Evolutionary conservation across 176 grass and related monocot species (phyloP).

Genomic region (Tuctoria greenei): DNA sequence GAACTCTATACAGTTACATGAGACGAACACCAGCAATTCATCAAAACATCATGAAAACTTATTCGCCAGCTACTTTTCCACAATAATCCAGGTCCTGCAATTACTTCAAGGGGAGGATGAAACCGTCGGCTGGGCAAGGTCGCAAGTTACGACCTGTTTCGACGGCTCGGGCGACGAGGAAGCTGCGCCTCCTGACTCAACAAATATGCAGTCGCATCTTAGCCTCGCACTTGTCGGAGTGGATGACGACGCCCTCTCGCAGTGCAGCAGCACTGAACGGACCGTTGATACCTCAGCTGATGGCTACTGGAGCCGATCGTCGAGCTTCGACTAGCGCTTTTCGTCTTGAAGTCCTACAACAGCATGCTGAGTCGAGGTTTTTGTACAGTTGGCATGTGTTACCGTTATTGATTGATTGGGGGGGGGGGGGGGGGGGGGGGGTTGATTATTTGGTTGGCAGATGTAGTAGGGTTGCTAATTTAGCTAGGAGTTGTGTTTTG

Average conservation of each 20-base stretch:
- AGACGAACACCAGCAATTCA: neutral
- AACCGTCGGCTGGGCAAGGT: slow-evolving; percentile 51
- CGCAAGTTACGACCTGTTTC: slow-evolving; percentile 33
- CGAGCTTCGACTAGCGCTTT: slow-evolving; percentile 64
- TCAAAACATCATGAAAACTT: neutral
- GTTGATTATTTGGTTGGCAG: slow-evolving; percentile 26
- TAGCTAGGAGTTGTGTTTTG: slow-evolving; percentile 31
- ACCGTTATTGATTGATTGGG: slow-evolving; percentile 38
- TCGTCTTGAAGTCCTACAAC: neutral
- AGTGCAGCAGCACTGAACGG: slow-evolving; percentile 76
- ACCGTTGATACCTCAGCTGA: slow-evolving; percentile 69
- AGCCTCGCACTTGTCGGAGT: slow-evolving; percentile 78
- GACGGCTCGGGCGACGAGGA: slow-evolving; percentile 61
- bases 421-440: neutral
- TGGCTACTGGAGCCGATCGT: slow-evolving; percentile 82
- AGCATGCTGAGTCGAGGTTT: neutral
- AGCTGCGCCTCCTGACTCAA: slow-evolving; percentile 10
- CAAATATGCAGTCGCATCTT: slow-evolving; percentile 74
- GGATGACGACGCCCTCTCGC: slow-evolving; percentile 74
- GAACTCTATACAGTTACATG: slow-evolving; percentile 18
- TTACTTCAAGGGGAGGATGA: slow-evolving; percentile 70
- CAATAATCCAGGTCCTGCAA: slow-evolving; percentile 54
- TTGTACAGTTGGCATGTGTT: slow-evolving; percentile 35
- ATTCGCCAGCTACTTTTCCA: neutral
- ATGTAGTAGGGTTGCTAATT: slow-evolving; percentile 20